Evolutionary conservation across 2,329 filamentous ascomycete species (phyloP), one percentile per base, ranked within the genome.

Genomic region (Ploettnerulaceae sp.): DNA sequence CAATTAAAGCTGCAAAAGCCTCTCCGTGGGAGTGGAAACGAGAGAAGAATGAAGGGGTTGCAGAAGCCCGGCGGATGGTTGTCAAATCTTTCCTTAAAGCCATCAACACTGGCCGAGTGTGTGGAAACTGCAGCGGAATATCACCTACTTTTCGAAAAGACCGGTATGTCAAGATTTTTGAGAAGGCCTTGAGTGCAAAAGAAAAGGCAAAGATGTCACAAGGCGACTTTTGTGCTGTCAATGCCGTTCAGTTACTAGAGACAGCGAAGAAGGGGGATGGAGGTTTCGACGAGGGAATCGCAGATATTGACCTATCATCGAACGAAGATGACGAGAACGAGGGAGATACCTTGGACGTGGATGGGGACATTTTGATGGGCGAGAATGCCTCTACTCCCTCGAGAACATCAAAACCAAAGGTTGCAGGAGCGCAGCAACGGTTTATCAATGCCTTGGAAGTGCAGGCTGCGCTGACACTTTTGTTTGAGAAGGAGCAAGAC

Each of bases 111-210:
- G 74, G 76, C 36, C 84, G 82, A 58, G 78, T 77, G 60, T 98
- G 93, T 68, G 72, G 71, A 35, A 74, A 69, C 45, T 83, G 79
- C 57, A 69, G 71, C 39, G 86, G 85, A 21, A 79, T 93, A 51
- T 90, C 86, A 11, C 90, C 89, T 8, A 73, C 74, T 2, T 97
- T 88, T 67, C 82, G 91, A 58, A 96, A 95, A 65, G 91, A 98
- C 61, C 78, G 85, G 33, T 93, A 82, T 60, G 85, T 90, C 62
- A 98, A 97, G 67, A 89, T 98, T 44, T 98, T 97, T 66, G 84
- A 91, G 63, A 93, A 86, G 62, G 73, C 85, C 2, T 70, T 96
- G 47, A 78, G 75, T 36, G 68, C 75, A 36, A 95, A 94, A 65
- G 82, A 93, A 26, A 81, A 82, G 63, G 76, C 81, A 32, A 81